Evolutionary conservation across 257 asterid species (phyloP), one percentile per base, ranked within the genome.

Genomic region (Perilla frutescens): DNA sequence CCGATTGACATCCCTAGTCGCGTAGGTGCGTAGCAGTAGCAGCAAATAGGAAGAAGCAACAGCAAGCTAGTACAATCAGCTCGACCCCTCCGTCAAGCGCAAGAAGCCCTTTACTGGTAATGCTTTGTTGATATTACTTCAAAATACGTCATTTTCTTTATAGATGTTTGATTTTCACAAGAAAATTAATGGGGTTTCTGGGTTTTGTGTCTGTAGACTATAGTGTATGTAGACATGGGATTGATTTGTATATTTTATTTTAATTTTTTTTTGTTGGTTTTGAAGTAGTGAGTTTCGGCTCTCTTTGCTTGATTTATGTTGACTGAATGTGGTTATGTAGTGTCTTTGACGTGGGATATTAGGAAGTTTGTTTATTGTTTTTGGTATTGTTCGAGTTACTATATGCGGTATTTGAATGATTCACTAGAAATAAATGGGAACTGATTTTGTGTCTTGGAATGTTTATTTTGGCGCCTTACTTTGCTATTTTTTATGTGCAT

Each of bases 31-130:
- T n/a, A n/a, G n/a, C n/a, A n/a, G n/a, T n/a, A n/a, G n/a, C n/a
- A n/a, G n/a, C n/a, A n/a, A n/a, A n/a, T n/a, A n/a, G n/a, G n/a
- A n/a, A n/a, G n/a, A n/a, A n/a, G n/a, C n/a, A n/a, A n/a, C n/a
- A n/a, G n/a, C n/a, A n/a, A n/a, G 98, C 3, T 92, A 96, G 98
- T 93, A 96, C 70, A 92, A 92, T 85, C 98, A 92, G 86, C 97
- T 92, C 41, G 94, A 92, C 67, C 98, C 96, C 31, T 73, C 91
- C 32, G 89, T 90, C 32, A 84, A 83, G 70, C 96, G 90, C 81
- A n/a, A n/a, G n/a, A 89, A 87, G 62, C 97, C 97, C 47, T 93
- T 90, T 49, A 80, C 93, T 9, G 96, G 98, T 90, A 82, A 62
- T 29, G 7, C 40, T 47, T 53, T 20, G 1, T 40, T 63, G 8